Evolutionary conservation across 805 yeast species (phyloP).

Genomic region (Scheffersomyces coipomensis): DNA sequence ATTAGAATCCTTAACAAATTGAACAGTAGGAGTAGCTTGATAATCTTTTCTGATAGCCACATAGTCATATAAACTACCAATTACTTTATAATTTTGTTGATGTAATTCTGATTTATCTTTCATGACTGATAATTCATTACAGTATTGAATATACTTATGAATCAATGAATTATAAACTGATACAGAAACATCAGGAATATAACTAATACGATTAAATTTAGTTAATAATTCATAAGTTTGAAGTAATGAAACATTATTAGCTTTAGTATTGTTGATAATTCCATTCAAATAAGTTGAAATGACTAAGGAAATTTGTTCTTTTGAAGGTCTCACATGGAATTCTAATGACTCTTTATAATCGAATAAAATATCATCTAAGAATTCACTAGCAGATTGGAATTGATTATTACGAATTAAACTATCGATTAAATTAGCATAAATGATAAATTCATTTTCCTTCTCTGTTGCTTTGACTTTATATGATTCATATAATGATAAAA

Average conservation of each 20-base stretch:
- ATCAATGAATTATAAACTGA: conserved; percentile 30
- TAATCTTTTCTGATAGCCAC: conserved; percentile 37
- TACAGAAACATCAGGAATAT: conserved; percentile 35
- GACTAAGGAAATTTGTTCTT: conserved; percentile 34
- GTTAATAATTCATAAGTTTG: conserved; percentile 23
- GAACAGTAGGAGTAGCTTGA: conserved; percentile 13
- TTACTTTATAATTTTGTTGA: conserved; percentile 9
- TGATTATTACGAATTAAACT: conserved; percentile 53
- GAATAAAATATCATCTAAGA: conserved; percentile 53
- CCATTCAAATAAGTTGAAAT: conserved; percentile 45
- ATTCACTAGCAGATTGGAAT: conserved; percentile 48
- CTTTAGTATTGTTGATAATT: conserved; percentile 3
- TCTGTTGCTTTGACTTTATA: conserved; percentile 23
- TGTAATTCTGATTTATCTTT: conserved; percentile 4
- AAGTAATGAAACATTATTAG: conserved; percentile 11
- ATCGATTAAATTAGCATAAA: conserved; percentile 52
- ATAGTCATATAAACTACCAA: conserved; percentile 33
- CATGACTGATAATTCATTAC: conserved; percentile 14
- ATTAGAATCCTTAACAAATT: conserved; percentile 6
- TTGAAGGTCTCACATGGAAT: conserved; percentile 10
- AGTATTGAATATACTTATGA: conserved; percentile 14
- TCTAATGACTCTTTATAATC: conserved; percentile 35
- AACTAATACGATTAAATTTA: conserved; percentile 26
- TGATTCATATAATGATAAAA: conserved; percentile 25
- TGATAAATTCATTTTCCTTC: conserved; percentile 45